These are phyloP conservation scores for Larix kaempferi DNA, from an alignment of 75 land plant genomes.

Conservation along the genomic window DNA sequence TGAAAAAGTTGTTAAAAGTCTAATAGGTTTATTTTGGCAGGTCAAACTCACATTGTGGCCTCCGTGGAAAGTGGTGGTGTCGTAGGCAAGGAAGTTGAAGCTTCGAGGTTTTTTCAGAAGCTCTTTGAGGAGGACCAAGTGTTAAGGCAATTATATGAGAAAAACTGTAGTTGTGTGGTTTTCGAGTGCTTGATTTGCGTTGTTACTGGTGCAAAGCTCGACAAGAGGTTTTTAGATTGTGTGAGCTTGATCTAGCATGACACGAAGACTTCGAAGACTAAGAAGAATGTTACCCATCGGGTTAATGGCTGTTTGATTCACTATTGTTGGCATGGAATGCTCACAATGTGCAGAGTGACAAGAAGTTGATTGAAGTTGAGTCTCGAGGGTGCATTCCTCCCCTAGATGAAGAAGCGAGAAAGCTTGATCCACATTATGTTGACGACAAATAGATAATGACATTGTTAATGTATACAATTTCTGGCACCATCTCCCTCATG, in stretches of 20 bases:
- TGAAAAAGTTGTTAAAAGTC: too few species aligned
- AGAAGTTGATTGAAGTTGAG: neutral
- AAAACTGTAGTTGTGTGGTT: constrained; percentile 36
- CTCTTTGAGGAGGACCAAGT: too few species aligned
- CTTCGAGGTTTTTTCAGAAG: too few species aligned
- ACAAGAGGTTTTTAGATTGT: constrained; percentile 35
- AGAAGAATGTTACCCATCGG: constrained; percentile 46
- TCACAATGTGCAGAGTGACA: constrained; percentile 17
- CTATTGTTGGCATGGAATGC: constrained; percentile 58
- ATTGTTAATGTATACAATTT: too few species aligned
- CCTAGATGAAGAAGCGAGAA: too few species aligned
- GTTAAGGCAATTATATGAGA: constrained; percentile 21
- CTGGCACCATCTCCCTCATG: too few species aligned
- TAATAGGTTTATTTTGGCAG: too few species aligned
- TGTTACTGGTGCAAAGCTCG: constrained; percentile 23
- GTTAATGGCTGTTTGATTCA: constrained; percentile 49
- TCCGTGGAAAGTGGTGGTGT: too few species aligned
- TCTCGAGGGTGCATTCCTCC: constrained; percentile 1
- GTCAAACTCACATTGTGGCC: too few species aligned
- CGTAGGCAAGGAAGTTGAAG: too few species aligned
- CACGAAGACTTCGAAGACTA: constrained; percentile 36
- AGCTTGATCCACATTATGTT: too few species aligned
- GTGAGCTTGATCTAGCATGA: constrained; percentile 57
- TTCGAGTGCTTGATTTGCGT: constrained; percentile 64
- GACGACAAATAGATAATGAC: too few species aligned